phyloP scores from a whole-genome alignment of 78 protist genomes.

The Pigoraptor vietnamica region DNA sequence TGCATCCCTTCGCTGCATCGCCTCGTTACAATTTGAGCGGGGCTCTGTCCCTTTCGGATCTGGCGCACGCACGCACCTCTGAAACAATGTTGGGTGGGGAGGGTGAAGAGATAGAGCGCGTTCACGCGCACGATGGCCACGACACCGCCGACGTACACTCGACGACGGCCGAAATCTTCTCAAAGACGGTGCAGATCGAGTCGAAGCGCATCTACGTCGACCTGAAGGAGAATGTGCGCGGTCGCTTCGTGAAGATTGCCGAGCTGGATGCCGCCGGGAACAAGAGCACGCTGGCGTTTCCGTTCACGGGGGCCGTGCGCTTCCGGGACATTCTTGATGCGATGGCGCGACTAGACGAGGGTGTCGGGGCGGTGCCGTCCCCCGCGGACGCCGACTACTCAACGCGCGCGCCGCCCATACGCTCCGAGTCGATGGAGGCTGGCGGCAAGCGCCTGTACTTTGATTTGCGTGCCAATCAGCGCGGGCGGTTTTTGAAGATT shows the following conservation, averaged over 20 bases:
- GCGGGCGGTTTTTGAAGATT: not conserved
- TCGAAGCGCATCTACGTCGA: not conserved
- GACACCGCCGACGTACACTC: too few species aligned
- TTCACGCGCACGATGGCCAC: too few species aligned
- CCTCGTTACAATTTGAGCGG: too few species aligned
- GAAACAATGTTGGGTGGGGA: too few species aligned
- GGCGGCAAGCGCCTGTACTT: not conserved
- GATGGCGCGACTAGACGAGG: not conserved
- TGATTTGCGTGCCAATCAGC: not conserved
- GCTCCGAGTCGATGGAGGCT: not conserved
- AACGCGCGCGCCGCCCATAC: not conserved
- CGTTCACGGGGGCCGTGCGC: not conserved
- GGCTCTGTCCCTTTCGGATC: too few species aligned
- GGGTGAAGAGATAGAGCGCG: too few species aligned
- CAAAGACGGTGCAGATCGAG: not conserved
- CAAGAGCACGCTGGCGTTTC: not conserved
- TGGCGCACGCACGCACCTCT: too few species aligned
- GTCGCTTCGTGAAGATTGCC: not conserved
- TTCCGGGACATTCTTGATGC: not conserved
- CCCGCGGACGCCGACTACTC: not conserved
- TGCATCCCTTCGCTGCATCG: too few species aligned
- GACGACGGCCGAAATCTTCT: not conserved
- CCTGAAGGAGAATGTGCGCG: not conserved
- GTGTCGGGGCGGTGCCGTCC: not conserved
- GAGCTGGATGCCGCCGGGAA: not conserved